phyloP scores from a whole-genome alignment of 768 basidiomycete genomes.

The Amanita pseudoporphyria region DNA sequence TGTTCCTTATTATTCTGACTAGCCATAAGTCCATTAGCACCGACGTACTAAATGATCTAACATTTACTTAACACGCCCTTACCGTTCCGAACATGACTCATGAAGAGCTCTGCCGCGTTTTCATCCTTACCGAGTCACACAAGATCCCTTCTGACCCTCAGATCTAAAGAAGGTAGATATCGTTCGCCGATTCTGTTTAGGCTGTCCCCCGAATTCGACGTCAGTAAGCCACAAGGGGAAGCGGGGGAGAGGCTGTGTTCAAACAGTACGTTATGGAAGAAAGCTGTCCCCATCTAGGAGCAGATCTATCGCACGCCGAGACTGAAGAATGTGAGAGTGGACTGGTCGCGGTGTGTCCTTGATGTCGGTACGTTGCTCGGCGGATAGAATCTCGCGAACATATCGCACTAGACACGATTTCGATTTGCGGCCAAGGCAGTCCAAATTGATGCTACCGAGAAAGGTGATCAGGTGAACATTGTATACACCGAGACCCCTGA shows the following conservation, averaged over 20 bases:
- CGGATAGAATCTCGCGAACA: background rate
- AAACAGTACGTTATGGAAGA: slow-evolving; percentile 72
- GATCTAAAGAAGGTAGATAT: slow-evolving; percentile 49
- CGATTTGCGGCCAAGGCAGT: slow-evolving; percentile 50
- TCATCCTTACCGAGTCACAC: slow-evolving; percentile 40
- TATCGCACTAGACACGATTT: slow-evolving; percentile 57
- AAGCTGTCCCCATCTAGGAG: slow-evolving; percentile 72
- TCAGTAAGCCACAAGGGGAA: slow-evolving; percentile 1
- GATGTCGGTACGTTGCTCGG: slow-evolving; percentile 45
- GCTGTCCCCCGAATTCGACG: slow-evolving; percentile 28
- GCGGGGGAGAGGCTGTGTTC: background rate
- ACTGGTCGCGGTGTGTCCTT: slow-evolving; percentile 62
- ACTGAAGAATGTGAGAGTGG: slow-evolving; percentile 60
- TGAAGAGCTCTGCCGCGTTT: slow-evolving; percentile 36
- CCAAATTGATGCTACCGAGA: slow-evolving; percentile 16
- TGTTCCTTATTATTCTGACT: background rate
- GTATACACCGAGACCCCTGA: slow-evolving; percentile 57
- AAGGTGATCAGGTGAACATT: slow-evolving; percentile 22
- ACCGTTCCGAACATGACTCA: background rate
- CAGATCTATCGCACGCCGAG: slow-evolving; percentile 72
- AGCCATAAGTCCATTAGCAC: background rate
- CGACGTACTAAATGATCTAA: background rate
- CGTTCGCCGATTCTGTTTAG: slow-evolving; percentile 60
- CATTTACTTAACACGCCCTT: background rate
- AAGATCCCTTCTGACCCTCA: slow-evolving; percentile 49